Evolutionary conservation across 2,329 filamentous ascomycete species (phyloP), one percentile per base, ranked within the genome.

Genomic region (Ophiostoma ulmi): DNA sequence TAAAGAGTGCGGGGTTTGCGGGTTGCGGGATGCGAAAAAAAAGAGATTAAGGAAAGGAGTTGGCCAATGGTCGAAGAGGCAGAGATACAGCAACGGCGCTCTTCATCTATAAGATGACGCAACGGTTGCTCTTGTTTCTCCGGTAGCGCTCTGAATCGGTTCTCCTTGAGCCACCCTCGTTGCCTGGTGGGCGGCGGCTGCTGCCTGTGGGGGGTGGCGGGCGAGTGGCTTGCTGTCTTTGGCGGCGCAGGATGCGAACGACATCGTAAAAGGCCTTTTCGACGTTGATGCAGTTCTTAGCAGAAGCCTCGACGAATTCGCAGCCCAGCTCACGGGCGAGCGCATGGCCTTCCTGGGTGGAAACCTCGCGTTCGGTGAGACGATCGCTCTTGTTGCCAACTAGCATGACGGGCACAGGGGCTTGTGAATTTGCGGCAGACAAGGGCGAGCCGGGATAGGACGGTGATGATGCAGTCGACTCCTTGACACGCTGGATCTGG

Each of bases 241-340:
- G 78, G 70, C 91, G 88, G 75, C 95, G 90, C 74, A 99, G 84
- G 79, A 95, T 92, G 75, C 95, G 86, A 70, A 98, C 95, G 8
- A 99, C 95, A 78, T 99, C 95, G 81, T 97, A 98, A 78, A 99
- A 98, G 41, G 93, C 94, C 84, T 97, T 98, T 80, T 97, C 95
- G 70, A 97, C 94, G 77, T 98, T 97, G 84, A 97, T 93, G 82
- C 94, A 97, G 79, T 97, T 97, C 83, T 97, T 97, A 48, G 94
- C 94, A 7, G 94, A 97, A 1, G 94, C 94, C 80, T 98, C 94
- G 76, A 97, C 93, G 76, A 98, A 98, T 76, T 97, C 94, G 81
- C 95, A 98, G 73, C 93, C 93, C 55, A 99, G 84, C 77, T 97
- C 93, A 77, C 94, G 91, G 70, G 95, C 94, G 55, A 98, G 83